phyloP scores from a whole-genome alignment of 139 green algal species.

The Spirogloea muscicola region DNA sequence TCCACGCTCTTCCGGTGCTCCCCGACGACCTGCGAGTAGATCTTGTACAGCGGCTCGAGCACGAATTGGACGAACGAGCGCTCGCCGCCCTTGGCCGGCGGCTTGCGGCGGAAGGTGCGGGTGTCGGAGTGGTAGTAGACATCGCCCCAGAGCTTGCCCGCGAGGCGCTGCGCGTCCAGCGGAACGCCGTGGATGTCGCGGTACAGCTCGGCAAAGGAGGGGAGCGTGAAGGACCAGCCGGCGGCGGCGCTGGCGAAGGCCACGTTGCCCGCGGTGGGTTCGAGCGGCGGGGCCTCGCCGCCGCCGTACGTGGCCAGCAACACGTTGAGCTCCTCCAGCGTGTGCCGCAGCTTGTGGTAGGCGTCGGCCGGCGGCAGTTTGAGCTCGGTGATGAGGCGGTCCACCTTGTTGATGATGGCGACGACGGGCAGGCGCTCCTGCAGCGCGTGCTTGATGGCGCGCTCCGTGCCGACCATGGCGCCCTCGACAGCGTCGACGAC shows the following conservation, averaged over 20 bases:
- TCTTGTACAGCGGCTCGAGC: constrained; percentile 97
- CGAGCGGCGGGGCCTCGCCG: constrained; percentile 21
- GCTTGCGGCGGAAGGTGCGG: constrained; percentile 73
- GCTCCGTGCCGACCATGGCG: constrained; percentile 84
- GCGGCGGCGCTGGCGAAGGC: constrained; percentile 63
- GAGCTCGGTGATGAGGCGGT: constrained; percentile 94
- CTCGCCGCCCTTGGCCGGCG: constrained; percentile 57
- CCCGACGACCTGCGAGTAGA: constrained; percentile 64
- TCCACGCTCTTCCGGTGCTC: constrained; percentile 64
- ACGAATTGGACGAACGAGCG: constrained; percentile 94
- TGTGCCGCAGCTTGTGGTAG: constrained; percentile 96
- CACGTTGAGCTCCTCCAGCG: constrained; percentile 84
- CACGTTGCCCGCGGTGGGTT: constrained; percentile 85
- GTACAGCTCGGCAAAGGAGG: constrained; percentile 84
- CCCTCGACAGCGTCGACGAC: constrained; percentile 94
- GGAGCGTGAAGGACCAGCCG: constrained; percentile 90
- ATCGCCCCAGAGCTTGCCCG: constrained; percentile 86
- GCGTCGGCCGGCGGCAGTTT: constrained; percentile 96
- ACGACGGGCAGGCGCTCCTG: constrained; percentile 78
- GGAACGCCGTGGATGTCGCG: constrained; percentile 55
- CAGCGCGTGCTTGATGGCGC: constrained; percentile 75
- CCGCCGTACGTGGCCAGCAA: constrained; percentile 4
- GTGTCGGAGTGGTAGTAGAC: constrained; percentile 79
- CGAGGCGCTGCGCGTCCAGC: constrained; percentile 60
- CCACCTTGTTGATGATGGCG: constrained; percentile 88